Base-by-base conservation (phyloP, 352 stramenopile genomes). In the Phytophthora megakarya region DNA sequence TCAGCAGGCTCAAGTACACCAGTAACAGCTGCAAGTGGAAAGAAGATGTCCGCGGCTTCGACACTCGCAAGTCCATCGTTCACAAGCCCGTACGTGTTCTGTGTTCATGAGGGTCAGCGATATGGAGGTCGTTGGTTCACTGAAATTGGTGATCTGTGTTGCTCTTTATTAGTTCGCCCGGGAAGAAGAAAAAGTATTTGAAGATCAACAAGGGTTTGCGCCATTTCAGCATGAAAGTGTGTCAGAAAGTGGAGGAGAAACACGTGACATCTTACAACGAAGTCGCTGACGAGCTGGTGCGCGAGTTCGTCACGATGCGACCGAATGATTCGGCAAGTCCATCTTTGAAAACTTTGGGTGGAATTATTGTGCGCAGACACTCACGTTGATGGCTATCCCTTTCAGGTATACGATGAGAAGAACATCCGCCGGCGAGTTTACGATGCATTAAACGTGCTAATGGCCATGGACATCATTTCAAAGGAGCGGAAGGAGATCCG, bases 391-490 rank as follows among this genome's bases (percentile, higher is more conserved):
- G 58, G 15, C 18, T 38, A 12, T 60, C n/a, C 25, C 25, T 52
- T 45, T 39, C 33, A 93, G 75, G 81, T 88, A n/a, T 97, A 97
- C 63, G 90, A 97, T 58, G 90, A 97, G 55, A 97, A 97, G 61
- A 99, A 99, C 65, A 98, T 99, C 50, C 91, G 97, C 33, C 86
- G 97, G 18, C 89, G 97, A 48, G 96, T 99, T 7, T 99, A 99
- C 59, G 97, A 99, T 63, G 96, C 96, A 26, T 74, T 99, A 13
- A 99, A 99, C 69, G 97, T 99, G 15, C 75, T 99, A 22, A 98
- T 98, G 93, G 97, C 97, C 12, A 98, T 99, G 93, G 96, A 99
- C 45, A 99, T 99, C 50, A 99, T 99, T 52, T 93, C 85, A 25
- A 99, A 99, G 73, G 95, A 99, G 56, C 96, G 97, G 21, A 97